These are phyloP conservation scores for Meredithiella fracta DNA, from an alignment of 2,329 filamentous ascomycete genomes.

Conservation along the genomic window DNA sequence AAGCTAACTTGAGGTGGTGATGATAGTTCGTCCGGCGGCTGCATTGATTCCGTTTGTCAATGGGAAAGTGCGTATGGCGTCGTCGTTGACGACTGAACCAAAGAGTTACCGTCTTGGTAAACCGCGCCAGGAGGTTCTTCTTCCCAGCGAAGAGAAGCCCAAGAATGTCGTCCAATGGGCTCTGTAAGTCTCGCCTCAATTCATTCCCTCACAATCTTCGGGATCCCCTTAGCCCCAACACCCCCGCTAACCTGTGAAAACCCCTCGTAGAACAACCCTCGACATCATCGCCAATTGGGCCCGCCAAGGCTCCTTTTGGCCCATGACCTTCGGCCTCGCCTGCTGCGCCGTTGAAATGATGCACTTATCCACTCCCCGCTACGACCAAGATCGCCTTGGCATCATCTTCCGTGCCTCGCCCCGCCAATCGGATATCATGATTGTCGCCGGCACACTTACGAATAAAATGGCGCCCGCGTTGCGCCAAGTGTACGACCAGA, in stretches of 20 bases:
- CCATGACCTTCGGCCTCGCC: constrained; percentile 74
- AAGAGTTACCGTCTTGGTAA: constrained; percentile 24
- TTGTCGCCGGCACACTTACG: constrained; percentile 78
- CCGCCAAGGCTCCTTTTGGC: constrained; percentile 71
- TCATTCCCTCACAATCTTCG: background rate
- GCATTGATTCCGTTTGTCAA: constrained; percentile 44
- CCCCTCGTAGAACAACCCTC: constrained; percentile 52
- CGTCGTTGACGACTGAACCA: constrained; percentile 36
- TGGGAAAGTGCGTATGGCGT: constrained; percentile 43
- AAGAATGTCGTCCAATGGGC: constrained; percentile 74
- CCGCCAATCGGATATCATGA: constrained; percentile 82
- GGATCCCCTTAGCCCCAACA: no score
- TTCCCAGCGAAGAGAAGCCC: constrained; percentile 62
- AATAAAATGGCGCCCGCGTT: constrained; percentile 94
- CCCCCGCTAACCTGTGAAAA: no score
- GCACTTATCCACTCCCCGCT: constrained; percentile 73
- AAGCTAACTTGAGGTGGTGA: background rate
- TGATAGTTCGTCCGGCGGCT: constrained; percentile 46
- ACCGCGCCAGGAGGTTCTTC: constrained; percentile 51
- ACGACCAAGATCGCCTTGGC: constrained; percentile 75
- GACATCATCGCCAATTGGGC: constrained; percentile 74
- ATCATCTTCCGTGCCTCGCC: constrained; percentile 85
- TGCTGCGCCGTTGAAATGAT: constrained; percentile 91
- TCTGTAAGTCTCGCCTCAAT: constrained; percentile 42
- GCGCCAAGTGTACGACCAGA: constrained; percentile 86